Base-by-base conservation (phyloP, 768 basidiomycete genomes). In the Pholiota molesta region DNA sequence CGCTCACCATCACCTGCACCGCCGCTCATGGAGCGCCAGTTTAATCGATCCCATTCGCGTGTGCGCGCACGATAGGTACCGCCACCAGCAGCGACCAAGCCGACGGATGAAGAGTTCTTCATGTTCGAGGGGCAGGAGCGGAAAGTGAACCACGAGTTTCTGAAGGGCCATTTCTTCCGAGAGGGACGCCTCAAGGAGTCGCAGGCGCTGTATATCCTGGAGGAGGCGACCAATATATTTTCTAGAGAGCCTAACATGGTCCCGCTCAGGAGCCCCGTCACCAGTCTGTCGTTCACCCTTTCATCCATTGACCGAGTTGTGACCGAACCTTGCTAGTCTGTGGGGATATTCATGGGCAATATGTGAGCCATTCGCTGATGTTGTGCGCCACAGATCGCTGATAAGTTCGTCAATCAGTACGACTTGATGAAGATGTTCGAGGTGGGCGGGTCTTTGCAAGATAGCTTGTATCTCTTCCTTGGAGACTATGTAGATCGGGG, bases 401-500 rank as follows among this genome's bases (percentile, higher is more conserved):
- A 55, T 55, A 26, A 26, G 59, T 26, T 35, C 33, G 57, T 35
- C 52, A 16, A 19, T 29, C 69, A 98, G 95, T 99, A 95, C 73
- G 97, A 99, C 77, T 81, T 99, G 62, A 97, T 99, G 94, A 97
- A 99, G 76, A 83, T 98, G 42, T 95, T 98, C 68, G 96, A 97
- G 69, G 90, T 98, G 33, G 97, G 97, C 31, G 97, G 97, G 2
- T 86, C 86, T 64, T 82, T 95, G 52, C 74, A 78, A 16, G 90
- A 97, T 37, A 97, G 89, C 62, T 81, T 87, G 19, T 99, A 98
- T 79, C 79, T 97, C 47, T 98, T 98, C 77, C 81, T 99, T 23
- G 97, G 97, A 33, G 97, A 99, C 74, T 99, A 99, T 74, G 96
- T 99, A 42, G 97, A 99, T 77, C 87, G 97, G 47, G 97, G 97